Evolutionary conservation across 805 yeast genomes (phyloP).

Genomic region (Ogataea kodamae): DNA sequence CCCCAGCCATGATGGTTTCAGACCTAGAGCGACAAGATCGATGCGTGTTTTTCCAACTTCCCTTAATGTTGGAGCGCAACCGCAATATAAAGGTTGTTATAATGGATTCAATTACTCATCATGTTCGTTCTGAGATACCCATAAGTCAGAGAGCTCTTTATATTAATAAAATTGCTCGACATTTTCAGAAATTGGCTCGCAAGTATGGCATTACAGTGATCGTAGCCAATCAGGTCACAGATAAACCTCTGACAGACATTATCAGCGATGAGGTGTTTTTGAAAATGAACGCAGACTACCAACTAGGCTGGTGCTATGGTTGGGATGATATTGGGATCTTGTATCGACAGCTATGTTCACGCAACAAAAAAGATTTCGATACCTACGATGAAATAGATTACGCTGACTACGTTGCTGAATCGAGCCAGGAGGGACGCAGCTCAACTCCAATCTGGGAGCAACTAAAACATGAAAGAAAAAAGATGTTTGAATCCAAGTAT

Average conservation of each 20-base stretch:
- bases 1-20: conserved; percentile 28
- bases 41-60: conserved; percentile 65
- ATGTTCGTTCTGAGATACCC: conserved; percentile 59
- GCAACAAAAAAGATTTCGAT: conserved; percentile 19
- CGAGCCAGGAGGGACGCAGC: conserved; percentile 7
- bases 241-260: conserved; percentile 41
- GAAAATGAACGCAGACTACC: conserved; percentile 53
- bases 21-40: conserved; percentile 75
- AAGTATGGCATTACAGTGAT: conserved; percentile 56
- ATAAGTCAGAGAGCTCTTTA: conserved; percentile 42
- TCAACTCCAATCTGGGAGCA: conserved; percentile 24
- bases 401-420: conserved; percentile 3
- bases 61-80: conserved; percentile 44
- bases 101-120: conserved; percentile 83
- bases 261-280: conserved; percentile 31
- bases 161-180: conserved; percentile 41
- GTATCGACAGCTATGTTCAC: conserved; percentile 28
- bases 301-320: conserved; percentile 69
- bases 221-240: conserved; percentile 78
- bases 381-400: conserved; percentile 21
- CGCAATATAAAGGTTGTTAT: conserved; percentile 52
- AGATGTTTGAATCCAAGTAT: conserved; percentile 30
- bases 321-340: conserved; percentile 51
- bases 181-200: conserved; percentile 47
- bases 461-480: conserved; percentile 26